Conservation (phyloP, 2,329 filamentous ascomycete species). For the Beauveria scarabaeidicola region DNA sequence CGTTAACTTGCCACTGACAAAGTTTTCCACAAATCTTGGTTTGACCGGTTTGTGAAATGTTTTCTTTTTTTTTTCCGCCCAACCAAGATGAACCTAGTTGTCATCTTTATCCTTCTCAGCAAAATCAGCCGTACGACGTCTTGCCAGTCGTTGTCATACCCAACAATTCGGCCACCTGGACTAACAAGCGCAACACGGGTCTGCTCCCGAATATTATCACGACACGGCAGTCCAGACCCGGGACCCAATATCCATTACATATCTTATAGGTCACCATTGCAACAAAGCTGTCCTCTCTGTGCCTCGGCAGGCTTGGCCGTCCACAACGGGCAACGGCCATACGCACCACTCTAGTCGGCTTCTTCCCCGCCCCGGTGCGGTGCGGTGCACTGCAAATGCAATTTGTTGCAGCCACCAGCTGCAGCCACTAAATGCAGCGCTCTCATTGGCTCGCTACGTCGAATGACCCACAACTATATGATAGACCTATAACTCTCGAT, state of each 20-base stretch:
- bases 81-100: background rate
- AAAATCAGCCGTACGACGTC: background rate
- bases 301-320: background rate
- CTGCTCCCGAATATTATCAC: background rate
- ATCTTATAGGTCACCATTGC: background rate
- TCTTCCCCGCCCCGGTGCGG: background rate
- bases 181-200: background rate
- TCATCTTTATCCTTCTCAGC: background rate
- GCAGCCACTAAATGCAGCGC: too few species aligned
- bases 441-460: too few species aligned
- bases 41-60: background rate
- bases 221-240: background rate
- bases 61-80: background rate
- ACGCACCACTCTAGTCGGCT: background rate
- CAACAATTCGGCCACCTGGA: background rate
- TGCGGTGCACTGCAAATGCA: background rate
- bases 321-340: background rate
- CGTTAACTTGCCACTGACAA: slow-evolving; percentile 1
- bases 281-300: background rate
- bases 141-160: background rate
- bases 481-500: too few species aligned
- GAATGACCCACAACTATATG: too few species aligned
- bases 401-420: too few species aligned
- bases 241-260: background rate
- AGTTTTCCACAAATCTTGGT: background rate